Conservation (phyloP, 2,329 filamentous ascomycete species). For the Hypoxylon sp. region DNA sequence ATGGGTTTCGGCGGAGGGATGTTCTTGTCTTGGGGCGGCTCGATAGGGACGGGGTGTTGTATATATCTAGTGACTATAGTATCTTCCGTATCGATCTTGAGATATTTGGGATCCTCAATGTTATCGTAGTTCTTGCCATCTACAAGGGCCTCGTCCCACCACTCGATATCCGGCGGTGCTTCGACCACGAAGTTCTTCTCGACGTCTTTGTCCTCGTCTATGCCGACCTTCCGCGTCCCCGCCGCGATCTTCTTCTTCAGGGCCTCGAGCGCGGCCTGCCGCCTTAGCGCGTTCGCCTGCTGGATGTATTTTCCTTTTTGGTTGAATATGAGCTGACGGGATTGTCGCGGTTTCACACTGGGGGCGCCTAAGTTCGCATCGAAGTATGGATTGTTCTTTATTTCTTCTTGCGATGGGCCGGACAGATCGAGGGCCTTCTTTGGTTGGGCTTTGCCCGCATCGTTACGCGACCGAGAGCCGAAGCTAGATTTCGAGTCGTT, state of each 20-base stretch:
- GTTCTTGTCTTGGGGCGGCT: slow-evolving; percentile 91
- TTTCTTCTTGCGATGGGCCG: slow-evolving; percentile 53
- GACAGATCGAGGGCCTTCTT: slow-evolving; percentile 55
- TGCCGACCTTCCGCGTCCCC: slow-evolving; percentile 88
- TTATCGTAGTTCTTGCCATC: slow-evolving; percentile 81
- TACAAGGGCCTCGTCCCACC: slow-evolving; percentile 95
- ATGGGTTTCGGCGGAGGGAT: slow-evolving; percentile 86
- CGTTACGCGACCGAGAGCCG: slow-evolving; percentile 43
- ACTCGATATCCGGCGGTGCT: slow-evolving; percentile 89
- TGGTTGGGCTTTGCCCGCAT: slow-evolving; percentile 33
- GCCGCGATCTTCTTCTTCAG: slow-evolving; percentile 96
- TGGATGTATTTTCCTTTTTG: slow-evolving; percentile 97
- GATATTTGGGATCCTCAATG: slow-evolving; percentile 73
- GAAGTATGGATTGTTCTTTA: slow-evolving; percentile 81
- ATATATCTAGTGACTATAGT: slow-evolving; percentile 91
- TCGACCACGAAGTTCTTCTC: slow-evolving; percentile 93
- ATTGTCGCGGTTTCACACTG: slow-evolving; percentile 74
- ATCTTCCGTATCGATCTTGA: slow-evolving; percentile 84
- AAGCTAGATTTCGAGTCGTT: slow-evolving; percentile 59
- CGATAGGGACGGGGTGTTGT: slow-evolving; percentile 91
- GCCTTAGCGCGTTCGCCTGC: slow-evolving; percentile 89
- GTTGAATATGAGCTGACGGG: slow-evolving; percentile 88
- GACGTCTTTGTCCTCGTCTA: slow-evolving; percentile 89
- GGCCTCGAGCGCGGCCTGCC: slow-evolving; percentile 89
- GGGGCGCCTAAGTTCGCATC: slow-evolving; percentile 77